Conservation (phyloP, 2,329 filamentous ascomycete species). For the Hypomyces rosellus region DNA sequence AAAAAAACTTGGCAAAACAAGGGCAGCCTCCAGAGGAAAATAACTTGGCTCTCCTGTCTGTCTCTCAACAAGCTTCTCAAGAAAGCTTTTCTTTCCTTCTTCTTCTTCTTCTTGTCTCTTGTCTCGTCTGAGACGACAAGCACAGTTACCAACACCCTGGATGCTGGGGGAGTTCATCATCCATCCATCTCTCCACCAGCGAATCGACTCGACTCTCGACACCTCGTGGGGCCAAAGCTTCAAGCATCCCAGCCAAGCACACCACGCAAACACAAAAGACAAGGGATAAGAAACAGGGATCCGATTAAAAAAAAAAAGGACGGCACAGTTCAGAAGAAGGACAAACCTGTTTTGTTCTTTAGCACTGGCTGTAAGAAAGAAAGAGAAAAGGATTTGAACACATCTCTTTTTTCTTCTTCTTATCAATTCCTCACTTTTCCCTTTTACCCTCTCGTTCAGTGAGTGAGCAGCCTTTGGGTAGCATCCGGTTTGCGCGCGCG, state of each 20-base stretch:
- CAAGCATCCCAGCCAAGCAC: background rate
- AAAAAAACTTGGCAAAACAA: slow-evolving; percentile 1
- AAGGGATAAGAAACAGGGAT: background rate
- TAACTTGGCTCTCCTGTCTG: background rate
- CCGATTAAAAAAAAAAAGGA: background rate
- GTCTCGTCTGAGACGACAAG: too few relatives aligned
- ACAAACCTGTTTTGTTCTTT: background rate
- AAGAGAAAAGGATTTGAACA: too few relatives aligned
- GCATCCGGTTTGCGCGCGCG: too few relatives aligned
- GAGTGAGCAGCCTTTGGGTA: too few relatives aligned
- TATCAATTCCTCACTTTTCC: background rate
- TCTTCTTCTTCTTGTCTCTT: background rate
- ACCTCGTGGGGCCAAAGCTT: slow-evolving; percentile 8
- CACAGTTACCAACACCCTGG: too few relatives aligned
- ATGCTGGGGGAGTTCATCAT: background rate
- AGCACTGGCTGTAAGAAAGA: background rate
- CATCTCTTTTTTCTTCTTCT: background rate
- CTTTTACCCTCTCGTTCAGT: background rate
- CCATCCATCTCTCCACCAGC: background rate
- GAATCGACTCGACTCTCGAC: slow-evolving; percentile 9
- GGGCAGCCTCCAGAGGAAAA: background rate
- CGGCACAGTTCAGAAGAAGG: background rate
- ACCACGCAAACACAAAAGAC: background rate
- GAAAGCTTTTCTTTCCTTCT: background rate
- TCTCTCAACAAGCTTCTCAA: background rate